Percentiles rank a stretch among this genome's conserved stretches.
phyloP scores from a whole-genome alignment of 148 eudicot genomes.

The Cornus suecica region DNA sequence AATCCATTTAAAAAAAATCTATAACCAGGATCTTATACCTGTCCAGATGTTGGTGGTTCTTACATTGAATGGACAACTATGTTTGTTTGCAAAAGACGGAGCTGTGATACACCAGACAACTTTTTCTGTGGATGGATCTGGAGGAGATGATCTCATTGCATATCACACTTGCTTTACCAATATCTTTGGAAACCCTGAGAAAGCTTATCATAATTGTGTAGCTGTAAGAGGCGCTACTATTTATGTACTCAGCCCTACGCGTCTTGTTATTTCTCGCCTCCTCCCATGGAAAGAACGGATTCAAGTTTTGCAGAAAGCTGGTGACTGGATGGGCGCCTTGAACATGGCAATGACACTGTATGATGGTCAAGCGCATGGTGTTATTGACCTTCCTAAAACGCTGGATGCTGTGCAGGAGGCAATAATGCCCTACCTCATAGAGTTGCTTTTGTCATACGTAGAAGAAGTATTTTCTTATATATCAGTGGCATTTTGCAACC shows the following conservation, averaged over 20 bases:
- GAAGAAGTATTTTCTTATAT: slow-evolving; percentile 95
- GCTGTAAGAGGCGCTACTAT: slow-evolving; percentile 82
- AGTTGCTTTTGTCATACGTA: slow-evolving; percentile 77
- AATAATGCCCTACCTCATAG: slow-evolving; percentile 75
- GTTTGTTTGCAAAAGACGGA: slow-evolving; percentile 85
- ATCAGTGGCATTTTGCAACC: slow-evolving; percentile 78
- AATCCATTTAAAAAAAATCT: background rate
- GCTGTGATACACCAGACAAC: slow-evolving; percentile 83
- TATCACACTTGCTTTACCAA: slow-evolving; percentile 77
- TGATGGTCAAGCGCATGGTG: slow-evolving; percentile 91
- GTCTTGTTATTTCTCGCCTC: slow-evolving; percentile 76
- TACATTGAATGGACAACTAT: slow-evolving; percentile 70
- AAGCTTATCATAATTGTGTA: slow-evolving; percentile 83
- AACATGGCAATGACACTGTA: slow-evolving; percentile 90
- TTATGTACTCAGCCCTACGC: slow-evolving; percentile 73
- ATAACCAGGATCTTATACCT: slow-evolving; percentile 8
- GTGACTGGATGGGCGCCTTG: slow-evolving; percentile 98
- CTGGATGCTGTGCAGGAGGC: slow-evolving; percentile 58
- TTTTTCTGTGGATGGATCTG: slow-evolving; percentile 55
- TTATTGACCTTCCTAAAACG: slow-evolving; percentile 80
- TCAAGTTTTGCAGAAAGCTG: slow-evolving; percentile 81
- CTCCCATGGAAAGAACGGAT: slow-evolving; percentile 92
- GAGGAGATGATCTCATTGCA: slow-evolving; percentile 72
- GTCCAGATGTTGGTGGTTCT: slow-evolving; percentile 85
- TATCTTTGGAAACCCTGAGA: slow-evolving; percentile 81